Base-by-base conservation (phyloP, 345 rosid species). In the Pugionium dolabratum region DNA sequence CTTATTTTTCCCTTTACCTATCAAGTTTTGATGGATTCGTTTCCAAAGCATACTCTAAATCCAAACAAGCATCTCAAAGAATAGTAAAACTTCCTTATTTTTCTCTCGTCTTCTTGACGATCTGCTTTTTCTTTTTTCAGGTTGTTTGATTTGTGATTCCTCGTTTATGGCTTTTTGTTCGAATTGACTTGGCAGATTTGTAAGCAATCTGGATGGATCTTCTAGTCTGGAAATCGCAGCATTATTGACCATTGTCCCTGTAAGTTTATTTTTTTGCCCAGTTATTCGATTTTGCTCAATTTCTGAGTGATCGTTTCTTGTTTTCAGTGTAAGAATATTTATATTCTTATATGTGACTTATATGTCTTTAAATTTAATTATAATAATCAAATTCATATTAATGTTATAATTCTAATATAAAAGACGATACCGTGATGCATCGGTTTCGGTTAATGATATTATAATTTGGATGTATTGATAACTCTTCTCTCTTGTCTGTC, bases 51-150 rank as follows among this genome's bases (percentile, higher is more conserved):
- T 40, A 77, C 84, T 67, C 56, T 82, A 67, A 87, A 89, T 80
- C 85, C 86, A 54, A 77, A 78, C 85, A 88, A 86, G 80, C 89
- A 76, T 53, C 89, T 88, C 74, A 89, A 81, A 82, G 96, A 91
- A 87, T 64, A 85, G 98, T 88, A 37, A 51, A 42, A 47, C 43
- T 51, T 48, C 32, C 54, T 4, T 51, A 36, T 40, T 37, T 45
- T 7, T 4, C 59, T 36, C 64, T 57, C 62, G 51, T 67, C 42
- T 8, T 41, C 67, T 59, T 69, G 0, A 29, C 54, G 45, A 11
- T 39, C 54, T 11, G 32, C 11, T 4, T 7, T 40, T 7, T 37
- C n/a, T 18, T 3, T 7, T 4, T 8, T 39, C 5, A 27, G 7
- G 32, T 58, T 57, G 27, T 7, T 40, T 5, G 31, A 57, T 40